These are phyloP conservation scores for Diaporthe velutina DNA, from an alignment of 2,329 filamentous ascomycete genomes.

Conservation along the genomic window DNA sequence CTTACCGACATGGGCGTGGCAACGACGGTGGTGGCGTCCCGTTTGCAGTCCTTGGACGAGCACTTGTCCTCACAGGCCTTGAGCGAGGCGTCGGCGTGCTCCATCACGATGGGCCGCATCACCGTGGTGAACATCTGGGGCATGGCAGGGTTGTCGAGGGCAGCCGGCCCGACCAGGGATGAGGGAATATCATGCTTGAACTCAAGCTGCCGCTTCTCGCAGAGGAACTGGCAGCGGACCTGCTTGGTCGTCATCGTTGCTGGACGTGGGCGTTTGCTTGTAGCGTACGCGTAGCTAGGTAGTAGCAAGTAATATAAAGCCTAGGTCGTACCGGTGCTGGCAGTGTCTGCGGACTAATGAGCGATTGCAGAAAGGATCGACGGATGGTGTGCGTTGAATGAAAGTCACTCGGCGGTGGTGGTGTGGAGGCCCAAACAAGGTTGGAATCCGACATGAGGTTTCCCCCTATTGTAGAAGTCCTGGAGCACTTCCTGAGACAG, in stretches of 20 bases:
- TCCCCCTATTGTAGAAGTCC: slow-evolving; percentile 9
- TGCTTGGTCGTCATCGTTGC: slow-evolving; percentile 33
- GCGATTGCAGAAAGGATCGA: slow-evolving; percentile 31
- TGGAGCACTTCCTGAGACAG: slow-evolving; percentile 26
- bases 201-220: slow-evolving; percentile 39
- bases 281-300: not conserved
- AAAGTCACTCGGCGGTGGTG: slow-evolving; percentile 2
- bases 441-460: slow-evolving; percentile 5
- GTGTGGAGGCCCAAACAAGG: slow-evolving; percentile 8
- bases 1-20: slow-evolving; percentile 40
- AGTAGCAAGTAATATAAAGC: not conserved
- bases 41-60: slow-evolving; percentile 32
- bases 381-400: slow-evolving; percentile 13
- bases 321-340: slow-evolving; percentile 3
- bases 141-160: slow-evolving; percentile 38
- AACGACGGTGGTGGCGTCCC: slow-evolving; percentile 33
- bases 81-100: slow-evolving; percentile 38
- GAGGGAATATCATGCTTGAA: slow-evolving; percentile 39
- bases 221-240: slow-evolving; percentile 40
- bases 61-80: slow-evolving; percentile 39
- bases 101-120: slow-evolving; percentile 36
- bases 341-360: slow-evolving; percentile 4
- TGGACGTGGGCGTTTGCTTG: not conserved
- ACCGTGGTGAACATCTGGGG: slow-evolving; percentile 38
- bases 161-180: slow-evolving; percentile 38